A percentile compares a stretch with the other conserved stretches of the same genome.
Conservation (phyloP, 148 eudicot genomes). For the Rhododendron henanense region DNA sequence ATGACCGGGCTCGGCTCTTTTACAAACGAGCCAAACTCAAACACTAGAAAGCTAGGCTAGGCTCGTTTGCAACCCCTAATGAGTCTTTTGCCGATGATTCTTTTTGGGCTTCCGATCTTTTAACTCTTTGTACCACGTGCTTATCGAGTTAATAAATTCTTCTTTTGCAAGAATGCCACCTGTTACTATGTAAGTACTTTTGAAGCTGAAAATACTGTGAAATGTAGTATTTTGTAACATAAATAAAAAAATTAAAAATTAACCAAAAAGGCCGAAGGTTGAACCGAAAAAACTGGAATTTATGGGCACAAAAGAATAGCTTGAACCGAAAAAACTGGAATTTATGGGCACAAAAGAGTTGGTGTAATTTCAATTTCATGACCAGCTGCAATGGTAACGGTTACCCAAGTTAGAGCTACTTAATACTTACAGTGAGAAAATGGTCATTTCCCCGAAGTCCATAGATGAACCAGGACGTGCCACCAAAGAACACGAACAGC, state of each 20-base stretch:
- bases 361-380: not conserved
- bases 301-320: no score
- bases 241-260: no score
- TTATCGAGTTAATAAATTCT: not conserved
- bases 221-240: not conserved
- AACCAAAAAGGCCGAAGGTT: not conserved
- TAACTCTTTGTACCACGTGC: not conserved
- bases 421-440: slow-evolving; percentile 56
- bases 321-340: not conserved
- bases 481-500: slow-evolving; percentile 69
- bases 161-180: no score
- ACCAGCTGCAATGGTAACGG: not conserved
- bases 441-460: slow-evolving; percentile 75
- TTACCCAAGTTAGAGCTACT: not conserved
- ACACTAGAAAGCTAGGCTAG: no score
- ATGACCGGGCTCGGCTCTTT: no score
- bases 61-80: no score
- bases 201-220: not conserved
- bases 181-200: not conserved
- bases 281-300: no score
- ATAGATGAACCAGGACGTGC: slow-evolving; percentile 77
- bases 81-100: not conserved
- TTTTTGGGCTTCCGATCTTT: not conserved
- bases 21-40: no score
- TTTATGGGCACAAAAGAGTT: not conserved